Evolutionary conservation across 176 grass and related monocot genomes (phyloP), one percentile per base, ranked within the genome.

Genomic region (Bothriochloa decipiens): DNA sequence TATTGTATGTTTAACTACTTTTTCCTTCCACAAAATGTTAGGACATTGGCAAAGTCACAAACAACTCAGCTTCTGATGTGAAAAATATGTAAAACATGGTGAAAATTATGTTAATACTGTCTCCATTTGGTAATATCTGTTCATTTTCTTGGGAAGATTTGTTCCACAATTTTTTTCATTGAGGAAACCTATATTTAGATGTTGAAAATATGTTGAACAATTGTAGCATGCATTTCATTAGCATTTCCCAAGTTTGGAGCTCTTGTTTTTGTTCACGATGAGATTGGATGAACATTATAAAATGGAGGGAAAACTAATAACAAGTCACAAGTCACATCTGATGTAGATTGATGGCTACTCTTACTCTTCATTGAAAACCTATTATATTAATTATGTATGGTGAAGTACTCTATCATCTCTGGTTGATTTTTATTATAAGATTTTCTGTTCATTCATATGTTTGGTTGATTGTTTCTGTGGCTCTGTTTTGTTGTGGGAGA

Each of bases 131-230:
- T 4, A 79, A 46, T 12, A 79, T 47, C 7, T 79, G 37, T 47
- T 26, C 61, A 32, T 20, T 28, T 78, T 78, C 29, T 43, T 63
- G 43, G 58, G 58, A 79, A 65, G 76, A 8, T 46, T 62, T 27
- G 36, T 63, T 62, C 23, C 18, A 46, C n/a, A 3, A 26, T 26
- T 17, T 78, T 62, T 77, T 63, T 40, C 6, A 62, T 77, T 2
- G 7, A 39, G 23, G 22, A 77, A 77, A 77, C 22, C 22, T 77
- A 62, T n/a, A 16, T 12, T 62, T 64, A 63, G 37, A n/a, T 8
- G 1, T 47, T 28, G 70, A 74, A 74, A 27, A 49, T 6, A 74
- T 49, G 25, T 17, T 27, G 25, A 29, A 74, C 40, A 27, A 28
- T 16, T 47, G 11, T 46, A 73, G 2, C 13, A 28, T 28, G 13